Conservation (phyloP, 768 basidiomycete species). For the Lyophyllum shimeji region DNA sequence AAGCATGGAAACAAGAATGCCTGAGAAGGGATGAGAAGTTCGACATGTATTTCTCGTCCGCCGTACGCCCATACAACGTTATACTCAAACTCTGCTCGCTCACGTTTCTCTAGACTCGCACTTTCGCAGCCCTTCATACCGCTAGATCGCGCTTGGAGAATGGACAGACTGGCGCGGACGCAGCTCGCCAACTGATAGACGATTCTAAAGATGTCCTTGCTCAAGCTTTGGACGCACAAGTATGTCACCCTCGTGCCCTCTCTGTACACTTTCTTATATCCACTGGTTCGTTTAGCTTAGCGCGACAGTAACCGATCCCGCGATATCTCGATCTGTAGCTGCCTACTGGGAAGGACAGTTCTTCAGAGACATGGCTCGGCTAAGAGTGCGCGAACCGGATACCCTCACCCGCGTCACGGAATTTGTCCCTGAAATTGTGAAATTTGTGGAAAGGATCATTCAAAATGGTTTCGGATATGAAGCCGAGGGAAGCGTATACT, state of each 20-base stretch:
- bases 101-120: constrained; percentile 40
- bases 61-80: constrained; percentile 49
- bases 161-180: constrained; percentile 39
- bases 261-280: constrained; percentile 5
- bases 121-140: constrained; percentile 48
- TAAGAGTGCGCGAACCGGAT: constrained; percentile 85
- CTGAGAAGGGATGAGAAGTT: constrained; percentile 88
- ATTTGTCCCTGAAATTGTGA: constrained; percentile 92
- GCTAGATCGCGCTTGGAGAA: constrained; percentile 45
- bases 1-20: constrained; percentile 68
- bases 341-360: constrained; percentile 89
- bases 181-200: constrained; percentile 62
- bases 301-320: constrained; percentile 80
- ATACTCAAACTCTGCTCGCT: constrained; percentile 15
- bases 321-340: constrained; percentile 78
- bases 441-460: constrained; percentile 84
- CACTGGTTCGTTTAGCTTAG: constrained; percentile 51
- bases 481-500: constrained; percentile 82
- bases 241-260: constrained; percentile 26
- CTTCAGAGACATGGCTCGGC: constrained; percentile 89
- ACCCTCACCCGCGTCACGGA: constrained; percentile 94
- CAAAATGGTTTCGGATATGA: constrained; percentile 80
- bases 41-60: constrained; percentile 79
- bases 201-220: constrained; percentile 78
- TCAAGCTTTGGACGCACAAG: constrained; percentile 71